phyloP scores from a whole-genome alignment of 2,329 filamentous ascomycete genomes.

The Grosmannia penicillata region DNA sequence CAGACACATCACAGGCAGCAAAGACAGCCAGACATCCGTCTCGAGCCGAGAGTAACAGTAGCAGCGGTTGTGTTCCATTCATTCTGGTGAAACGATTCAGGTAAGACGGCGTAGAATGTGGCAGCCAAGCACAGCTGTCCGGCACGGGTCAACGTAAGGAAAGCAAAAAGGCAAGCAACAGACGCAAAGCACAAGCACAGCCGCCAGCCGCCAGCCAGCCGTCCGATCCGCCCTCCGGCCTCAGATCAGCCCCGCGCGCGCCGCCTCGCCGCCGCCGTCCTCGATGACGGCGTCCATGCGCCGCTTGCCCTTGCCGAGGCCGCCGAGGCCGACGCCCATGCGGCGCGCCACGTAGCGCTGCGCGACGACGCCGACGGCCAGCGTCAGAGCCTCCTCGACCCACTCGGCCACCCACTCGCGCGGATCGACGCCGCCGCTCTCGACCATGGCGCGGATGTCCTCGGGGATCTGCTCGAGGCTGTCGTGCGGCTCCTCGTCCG shows the following conservation, averaged over 20 bases:
- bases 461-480: conserved; percentile 45
- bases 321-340: conserved; percentile 88
- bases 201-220: no score
- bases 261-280: conserved; percentile 43
- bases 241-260: conserved; percentile 40
- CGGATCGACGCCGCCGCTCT: conserved; percentile 64
- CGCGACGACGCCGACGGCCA: conserved; percentile 73
- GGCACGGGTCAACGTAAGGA: no score
- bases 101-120: no score
- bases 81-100: no score
- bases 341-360: conserved; percentile 88
- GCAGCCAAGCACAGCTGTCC: no score
- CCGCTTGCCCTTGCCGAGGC: conserved; percentile 46
- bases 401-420: conserved; percentile 96
- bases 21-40: no score
- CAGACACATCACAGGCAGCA: no score
- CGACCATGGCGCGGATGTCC: conserved; percentile 76
- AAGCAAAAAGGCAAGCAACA: background rate
- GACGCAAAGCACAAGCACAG: background rate
- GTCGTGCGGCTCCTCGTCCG: conserved; percentile 15
- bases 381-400: conserved; percentile 73
- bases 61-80: no score
- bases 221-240: no score
- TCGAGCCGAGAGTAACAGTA: no score
- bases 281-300: conserved; percentile 39